phyloP scores from a whole-genome alignment of 805 yeast genomes.

The Huiozyma naganishii region DNA sequence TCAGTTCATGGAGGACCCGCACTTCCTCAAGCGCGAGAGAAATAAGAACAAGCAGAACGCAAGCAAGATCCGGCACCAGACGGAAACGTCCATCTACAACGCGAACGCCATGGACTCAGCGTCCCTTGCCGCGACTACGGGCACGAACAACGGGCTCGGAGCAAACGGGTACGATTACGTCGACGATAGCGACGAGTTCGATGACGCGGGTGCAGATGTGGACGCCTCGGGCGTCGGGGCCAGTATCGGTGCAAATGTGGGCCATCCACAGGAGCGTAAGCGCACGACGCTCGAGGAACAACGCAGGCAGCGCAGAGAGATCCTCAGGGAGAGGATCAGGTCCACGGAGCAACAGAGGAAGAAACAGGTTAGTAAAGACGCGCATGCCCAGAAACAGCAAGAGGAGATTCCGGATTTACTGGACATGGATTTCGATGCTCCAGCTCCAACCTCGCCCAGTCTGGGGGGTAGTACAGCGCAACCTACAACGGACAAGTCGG shows the following conservation, averaged over 20 bases:
- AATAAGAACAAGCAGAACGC: slow-evolving; percentile 20
- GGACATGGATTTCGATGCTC: slow-evolving; percentile 18
- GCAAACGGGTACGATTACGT: slow-evolving; percentile 1
- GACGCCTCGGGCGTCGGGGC: too few species aligned
- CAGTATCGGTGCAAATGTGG: not conserved
- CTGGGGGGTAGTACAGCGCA: not conserved
- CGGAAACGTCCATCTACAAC: slow-evolving; percentile 13
- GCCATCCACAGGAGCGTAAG: slow-evolving; percentile 8
- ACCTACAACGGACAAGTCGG: not conserved
- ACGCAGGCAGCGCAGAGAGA: slow-evolving; percentile 29
- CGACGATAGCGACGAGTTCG: slow-evolving; percentile 9
- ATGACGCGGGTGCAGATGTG: not conserved
- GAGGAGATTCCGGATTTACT: slow-evolving; percentile 22
- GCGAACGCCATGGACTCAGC: slow-evolving; percentile 17
- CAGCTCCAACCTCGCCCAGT: slow-evolving; percentile 4
- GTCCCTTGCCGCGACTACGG: slow-evolving; percentile 11
- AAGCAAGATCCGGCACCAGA: slow-evolving; percentile 22
- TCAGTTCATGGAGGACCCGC: slow-evolving; percentile 22
- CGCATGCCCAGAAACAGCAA: slow-evolving; percentile 11
- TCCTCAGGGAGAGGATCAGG: slow-evolving; percentile 27
- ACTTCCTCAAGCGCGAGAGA: slow-evolving; percentile 24
- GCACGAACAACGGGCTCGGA: slow-evolving; percentile 15
- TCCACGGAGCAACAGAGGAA: slow-evolving; percentile 26
- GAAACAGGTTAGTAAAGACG: slow-evolving; percentile 4
- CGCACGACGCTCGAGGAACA: slow-evolving; percentile 25